phyloP scores from a whole-genome alignment of 306 rosid genomes.

The Cicer arietinum region DNA sequence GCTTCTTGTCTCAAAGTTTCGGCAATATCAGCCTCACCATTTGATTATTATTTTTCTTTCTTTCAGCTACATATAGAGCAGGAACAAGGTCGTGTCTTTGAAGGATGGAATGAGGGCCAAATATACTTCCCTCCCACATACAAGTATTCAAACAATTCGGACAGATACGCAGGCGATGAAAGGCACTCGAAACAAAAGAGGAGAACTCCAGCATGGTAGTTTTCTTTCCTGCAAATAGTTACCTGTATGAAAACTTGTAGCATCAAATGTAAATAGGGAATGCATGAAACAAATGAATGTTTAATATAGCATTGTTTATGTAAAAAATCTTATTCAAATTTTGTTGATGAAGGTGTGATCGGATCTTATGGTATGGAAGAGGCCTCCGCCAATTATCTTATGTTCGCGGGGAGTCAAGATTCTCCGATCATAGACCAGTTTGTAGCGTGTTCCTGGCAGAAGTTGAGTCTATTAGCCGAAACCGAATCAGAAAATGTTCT shows the following conservation, averaged over 20 bases:
- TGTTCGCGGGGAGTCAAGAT: slow-evolving; percentile 93
- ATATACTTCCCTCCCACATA: slow-evolving; percentile 99
- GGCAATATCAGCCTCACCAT: slow-evolving; percentile 44
- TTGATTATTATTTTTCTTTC: slow-evolving; percentile 2
- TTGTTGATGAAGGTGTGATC: slow-evolving; percentile 86
- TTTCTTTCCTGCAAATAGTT: slow-evolving; percentile 26
- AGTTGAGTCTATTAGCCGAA: slow-evolving; percentile 75
- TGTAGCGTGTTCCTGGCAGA: slow-evolving; percentile 79
- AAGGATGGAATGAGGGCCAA: slow-evolving; percentile 93
- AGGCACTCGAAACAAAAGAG: slow-evolving; percentile 83
- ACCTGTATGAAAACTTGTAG: not conserved
- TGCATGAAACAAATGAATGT: not conserved
- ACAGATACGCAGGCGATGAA: slow-evolving; percentile 90
- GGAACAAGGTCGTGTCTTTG: slow-evolving; percentile 78
- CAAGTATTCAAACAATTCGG: slow-evolving; percentile 95
- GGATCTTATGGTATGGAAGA: slow-evolving; percentile 90
- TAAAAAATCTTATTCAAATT: slow-evolving; percentile 33
- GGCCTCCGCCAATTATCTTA: slow-evolving; percentile 87
- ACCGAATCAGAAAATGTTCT: slow-evolving; percentile 75
- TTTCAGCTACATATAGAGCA: slow-evolving; percentile 88
- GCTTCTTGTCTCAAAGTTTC: slow-evolving; percentile 28
- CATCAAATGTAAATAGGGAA: not conserved
- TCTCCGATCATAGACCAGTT: slow-evolving; percentile 98
- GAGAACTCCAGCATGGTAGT: slow-evolving; percentile 99
- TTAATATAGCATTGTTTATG: not conserved